Evolutionary conservation across 2,329 filamentous ascomycete species (phyloP), one percentile per base, ranked within the genome.

Genomic region (Arthrobotrys entomopaga): DNA sequence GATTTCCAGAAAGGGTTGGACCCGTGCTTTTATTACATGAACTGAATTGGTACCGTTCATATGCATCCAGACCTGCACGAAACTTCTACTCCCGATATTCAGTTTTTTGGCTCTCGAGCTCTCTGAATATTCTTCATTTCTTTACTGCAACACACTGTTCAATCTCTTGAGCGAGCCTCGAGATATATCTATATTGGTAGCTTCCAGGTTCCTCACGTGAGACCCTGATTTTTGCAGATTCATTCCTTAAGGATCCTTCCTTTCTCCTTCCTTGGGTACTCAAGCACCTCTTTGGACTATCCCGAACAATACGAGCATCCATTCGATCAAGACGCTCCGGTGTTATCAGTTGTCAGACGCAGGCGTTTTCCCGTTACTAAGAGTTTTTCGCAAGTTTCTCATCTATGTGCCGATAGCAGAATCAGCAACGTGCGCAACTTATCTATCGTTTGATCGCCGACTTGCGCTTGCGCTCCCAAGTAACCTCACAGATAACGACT

Each of bases 1-100:
- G 53, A 66, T 22, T 66, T 40, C 34, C 20, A 46, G 29, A 20
- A 34, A n/a, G 49, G 50, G 53, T 52, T 29, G 20, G 42, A 42
- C 56, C 57, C 61, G 65, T 69, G 65, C 65, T 57, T 70, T 40
- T 34, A 16, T n/a, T 61, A 70, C 64, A 57, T 57, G 34, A 48
- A 34, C 24, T 29, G 24, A 53, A 34, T 19, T 34, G 29, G 29
- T 8, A 34, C 29, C n/a, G n/a, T n/a, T n/a, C n/a, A n/a, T n/a
- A n/a, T n/a, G n/a, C n/a, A n/a, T n/a, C n/a, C 29, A 34, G 29
- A 34, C 5, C 10, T 34, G 29, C 29, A 7, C 10, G 29, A 34
- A 34, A 34, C 29, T 34, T 29, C 26, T 29, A 7, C 26, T 7
- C 29, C 10, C 29, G 29, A 34, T 34, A 10, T 34, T 34, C 29